Evolutionary conservation across 2,329 filamentous ascomycete genomes (phyloP).

Genomic region (Monilinia aucupariae): DNA sequence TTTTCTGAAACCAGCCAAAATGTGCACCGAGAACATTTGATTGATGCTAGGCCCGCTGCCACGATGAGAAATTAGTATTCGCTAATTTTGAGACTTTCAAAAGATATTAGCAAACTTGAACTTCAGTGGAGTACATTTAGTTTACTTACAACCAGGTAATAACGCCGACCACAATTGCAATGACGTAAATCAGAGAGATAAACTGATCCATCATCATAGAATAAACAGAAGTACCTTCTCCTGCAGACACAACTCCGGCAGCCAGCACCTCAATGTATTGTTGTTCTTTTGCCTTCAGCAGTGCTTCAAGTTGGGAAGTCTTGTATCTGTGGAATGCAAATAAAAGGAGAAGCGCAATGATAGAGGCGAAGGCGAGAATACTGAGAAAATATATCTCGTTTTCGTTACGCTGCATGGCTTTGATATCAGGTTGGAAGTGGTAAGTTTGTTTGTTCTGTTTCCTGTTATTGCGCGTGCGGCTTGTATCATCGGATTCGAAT

Average conservation of each 20-base stretch:
- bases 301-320: neutral
- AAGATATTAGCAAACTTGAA: neutral
- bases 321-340: neutral
- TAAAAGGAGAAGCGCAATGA: neutral
- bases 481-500: neutral
- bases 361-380: neutral
- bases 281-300: neutral
- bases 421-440: neutral
- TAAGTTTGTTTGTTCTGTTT: neutral
- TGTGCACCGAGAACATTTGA: too few relatives aligned
- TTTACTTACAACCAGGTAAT: conserved; percentile 2
- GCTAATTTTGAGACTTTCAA: neutral
- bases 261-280: neutral
- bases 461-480: neutral
- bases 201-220: neutral
- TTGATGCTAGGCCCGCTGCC: too few relatives aligned
- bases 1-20: neutral
- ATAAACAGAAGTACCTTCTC: neutral
- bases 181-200: neutral
- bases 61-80: neutral
- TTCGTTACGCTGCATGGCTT: neutral
- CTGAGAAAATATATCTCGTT: conserved; percentile 1
- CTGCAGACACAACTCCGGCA: neutral
- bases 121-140: neutral
- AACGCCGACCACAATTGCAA: neutral